phyloP scores from a whole-genome alignment of 805 yeast species.

The Ogataea dorogensis region DNA sequence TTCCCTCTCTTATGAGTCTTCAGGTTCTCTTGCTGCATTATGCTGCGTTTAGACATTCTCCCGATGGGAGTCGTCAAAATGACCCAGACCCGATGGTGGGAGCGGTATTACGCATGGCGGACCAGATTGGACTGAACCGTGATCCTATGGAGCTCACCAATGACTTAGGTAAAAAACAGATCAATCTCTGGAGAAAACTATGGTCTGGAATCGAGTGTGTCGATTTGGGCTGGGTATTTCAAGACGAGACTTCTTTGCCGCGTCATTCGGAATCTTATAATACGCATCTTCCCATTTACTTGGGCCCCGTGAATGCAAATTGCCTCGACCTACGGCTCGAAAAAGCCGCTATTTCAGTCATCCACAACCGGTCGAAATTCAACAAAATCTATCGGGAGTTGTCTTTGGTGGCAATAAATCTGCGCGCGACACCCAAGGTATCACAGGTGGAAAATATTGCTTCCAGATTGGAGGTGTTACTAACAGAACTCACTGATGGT shows the following conservation, averaged over 20 bases:
- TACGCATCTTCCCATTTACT: constrained; percentile 42
- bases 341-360: constrained; percentile 33
- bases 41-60: constrained; percentile 41
- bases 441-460: constrained; percentile 38
- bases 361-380: constrained; percentile 32
- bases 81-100: constrained; percentile 41
- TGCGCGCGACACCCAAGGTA: constrained; percentile 36
- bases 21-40: constrained; percentile 44
- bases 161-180: constrained; percentile 32
- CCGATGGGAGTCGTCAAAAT: constrained; percentile 45
- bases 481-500: constrained; percentile 17
- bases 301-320: constrained; percentile 32
- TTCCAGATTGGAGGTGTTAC: background rate
- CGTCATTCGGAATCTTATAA: constrained; percentile 41
- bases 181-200: constrained; percentile 55
- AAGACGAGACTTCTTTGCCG: constrained; percentile 28
- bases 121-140: constrained; percentile 45
- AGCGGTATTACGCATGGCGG: constrained; percentile 43
- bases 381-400: constrained; percentile 33
- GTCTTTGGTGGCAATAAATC: constrained; percentile 32
- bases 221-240: constrained; percentile 43
- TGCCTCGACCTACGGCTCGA: constrained; percentile 38
- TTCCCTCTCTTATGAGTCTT: constrained; percentile 39
- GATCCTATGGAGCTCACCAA: constrained; percentile 37
- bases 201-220: constrained; percentile 49